Percentiles rank a stretch among this genome's conserved stretches.
Evolutionary conservation across 2,329 filamentous ascomycete species (phyloP).

Genomic region (Penicillium janthinellum): DNA sequence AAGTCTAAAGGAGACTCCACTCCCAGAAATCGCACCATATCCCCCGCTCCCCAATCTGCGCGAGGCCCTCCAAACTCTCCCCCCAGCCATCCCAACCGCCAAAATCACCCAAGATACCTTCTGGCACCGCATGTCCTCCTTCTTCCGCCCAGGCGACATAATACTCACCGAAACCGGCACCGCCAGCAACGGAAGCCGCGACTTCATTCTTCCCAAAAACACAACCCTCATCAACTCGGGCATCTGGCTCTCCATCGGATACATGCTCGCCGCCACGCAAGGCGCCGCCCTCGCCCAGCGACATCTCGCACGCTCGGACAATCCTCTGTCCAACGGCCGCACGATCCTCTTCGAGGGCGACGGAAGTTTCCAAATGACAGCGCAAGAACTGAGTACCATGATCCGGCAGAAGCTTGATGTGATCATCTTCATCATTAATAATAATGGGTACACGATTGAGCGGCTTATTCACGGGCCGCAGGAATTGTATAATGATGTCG

Average conservation of each 20-base stretch:
- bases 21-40: background rate
- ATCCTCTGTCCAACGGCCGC: conserved; percentile 37
- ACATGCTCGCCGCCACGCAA: conserved; percentile 8
- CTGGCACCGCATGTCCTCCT: conserved; percentile 7
- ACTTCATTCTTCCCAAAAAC: conserved; percentile 4
- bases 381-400: conserved; percentile 81
- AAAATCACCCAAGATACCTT: conserved; percentile 1
- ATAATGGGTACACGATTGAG: conserved; percentile 83
- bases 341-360: conserved; percentile 83
- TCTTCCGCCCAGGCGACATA: conserved; percentile 5
- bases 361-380: conserved; percentile 80
- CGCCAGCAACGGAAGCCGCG: conserved; percentile 7
- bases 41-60: background rate
- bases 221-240: conserved; percentile 8
- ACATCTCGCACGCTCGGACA: background rate
- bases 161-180: conserved; percentile 15
- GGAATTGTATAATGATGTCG: conserved; percentile 74
- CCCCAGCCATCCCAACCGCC: background rate
- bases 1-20: background rate
- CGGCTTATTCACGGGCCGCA: conserved; percentile 71
- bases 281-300: conserved; percentile 10
- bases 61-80: background rate
- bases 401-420: conserved; percentile 70
- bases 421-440: conserved; percentile 82
- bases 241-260: conserved; percentile 14